phyloP scores from a whole-genome alignment of 257 asterid genomes.

The Solanum dulcamara region DNA sequence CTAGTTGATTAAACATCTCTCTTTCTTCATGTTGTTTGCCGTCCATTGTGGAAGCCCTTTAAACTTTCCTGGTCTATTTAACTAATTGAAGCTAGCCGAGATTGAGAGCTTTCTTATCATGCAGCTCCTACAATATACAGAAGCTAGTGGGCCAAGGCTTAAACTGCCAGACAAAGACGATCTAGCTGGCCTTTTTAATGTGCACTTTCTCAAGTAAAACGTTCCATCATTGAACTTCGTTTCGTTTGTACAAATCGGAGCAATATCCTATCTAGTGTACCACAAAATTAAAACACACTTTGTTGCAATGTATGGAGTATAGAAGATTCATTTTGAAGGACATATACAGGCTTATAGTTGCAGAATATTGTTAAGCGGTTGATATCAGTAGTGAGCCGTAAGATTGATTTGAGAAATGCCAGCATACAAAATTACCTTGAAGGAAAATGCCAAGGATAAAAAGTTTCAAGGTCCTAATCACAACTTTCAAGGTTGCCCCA shows the following conservation, averaged over 20 bases:
- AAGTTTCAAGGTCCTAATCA: conserved; percentile 47
- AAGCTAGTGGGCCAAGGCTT: neutral
- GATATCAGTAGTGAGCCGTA: neutral
- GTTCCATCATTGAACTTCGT: neutral
- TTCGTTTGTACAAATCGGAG: neutral
- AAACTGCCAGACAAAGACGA: neutral
- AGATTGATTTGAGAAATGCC: neutral
- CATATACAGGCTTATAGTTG: neutral
- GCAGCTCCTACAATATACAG: neutral
- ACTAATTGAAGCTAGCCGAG: neutral
- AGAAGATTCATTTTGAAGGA: neutral
- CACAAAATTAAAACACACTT: neutral
- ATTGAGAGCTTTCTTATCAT: neutral
- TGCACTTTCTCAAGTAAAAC: neutral
- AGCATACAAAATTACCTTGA: conserved; percentile 43
- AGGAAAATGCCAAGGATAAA: conserved; percentile 68
- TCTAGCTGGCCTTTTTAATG: neutral
- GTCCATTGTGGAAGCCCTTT: neutral
- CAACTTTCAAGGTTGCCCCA: conserved; percentile 50
- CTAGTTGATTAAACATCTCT: neutral
- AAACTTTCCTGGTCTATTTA: neutral
- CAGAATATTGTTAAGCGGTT: neutral
- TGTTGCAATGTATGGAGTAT: neutral
- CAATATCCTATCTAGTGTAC: neutral
- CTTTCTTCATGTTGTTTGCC: neutral